These are phyloP conservation scores for Pisolithus microcarpus DNA, from an alignment of 768 basidiomycete species.

Conservation along the genomic window DNA sequence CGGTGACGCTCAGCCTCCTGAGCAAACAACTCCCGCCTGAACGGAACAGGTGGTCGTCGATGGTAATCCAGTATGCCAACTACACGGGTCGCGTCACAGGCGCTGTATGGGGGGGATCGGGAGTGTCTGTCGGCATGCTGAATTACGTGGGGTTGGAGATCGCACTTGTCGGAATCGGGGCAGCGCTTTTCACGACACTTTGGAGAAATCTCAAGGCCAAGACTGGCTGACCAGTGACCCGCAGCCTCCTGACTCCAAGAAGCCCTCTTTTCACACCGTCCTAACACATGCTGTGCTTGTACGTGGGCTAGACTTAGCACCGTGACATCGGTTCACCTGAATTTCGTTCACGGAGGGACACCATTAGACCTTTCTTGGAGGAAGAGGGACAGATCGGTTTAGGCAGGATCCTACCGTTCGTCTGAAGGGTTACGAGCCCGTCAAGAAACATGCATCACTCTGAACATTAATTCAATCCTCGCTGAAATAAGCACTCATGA, in stretches of 20 bases:
- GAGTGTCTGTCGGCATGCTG: constrained; percentile 47
- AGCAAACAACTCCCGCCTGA: constrained; percentile 60
- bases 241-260: too few species aligned
- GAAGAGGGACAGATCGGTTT: background rate
- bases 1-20: constrained; percentile 57
- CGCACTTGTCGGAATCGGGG: constrained; percentile 52
- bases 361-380: background rate
- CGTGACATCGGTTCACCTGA: too few species aligned
- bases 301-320: too few species aligned
- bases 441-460: too few species aligned
- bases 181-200: constrained; percentile 43
- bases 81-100: constrained; percentile 59
- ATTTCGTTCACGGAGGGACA: too few species aligned
- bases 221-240: constrained; percentile 33
- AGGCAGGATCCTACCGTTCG: background rate
- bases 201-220: constrained; percentile 65
- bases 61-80: constrained; percentile 64
- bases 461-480: too few species aligned
- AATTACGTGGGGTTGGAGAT: constrained; percentile 56
- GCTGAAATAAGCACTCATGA: too few species aligned
- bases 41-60: constrained; percentile 51
- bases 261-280: too few species aligned
- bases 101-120: constrained; percentile 62
- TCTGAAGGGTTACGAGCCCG: background rate
- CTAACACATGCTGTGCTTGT: too few species aligned